Percentiles rank a stretch among this genome's conserved stretches.
Evolutionary conservation across 148 eudicot genomes (phyloP).

Genomic region (Rhododendron ferrugineum): DNA sequence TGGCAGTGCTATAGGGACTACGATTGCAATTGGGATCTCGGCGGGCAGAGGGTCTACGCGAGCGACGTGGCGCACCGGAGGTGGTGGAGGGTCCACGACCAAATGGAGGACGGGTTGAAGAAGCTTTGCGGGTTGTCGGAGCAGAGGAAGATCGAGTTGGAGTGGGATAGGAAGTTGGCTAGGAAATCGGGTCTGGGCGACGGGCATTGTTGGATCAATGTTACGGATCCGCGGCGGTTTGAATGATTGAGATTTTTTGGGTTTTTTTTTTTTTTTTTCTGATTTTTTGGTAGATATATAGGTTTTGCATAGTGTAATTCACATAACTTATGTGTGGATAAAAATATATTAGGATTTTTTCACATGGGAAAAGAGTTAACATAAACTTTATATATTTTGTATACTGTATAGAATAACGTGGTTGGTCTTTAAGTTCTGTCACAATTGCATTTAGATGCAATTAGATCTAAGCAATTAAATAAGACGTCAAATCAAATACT

Average conservation of each 20-base stretch:
- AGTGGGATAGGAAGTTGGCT: constrained; percentile 58
- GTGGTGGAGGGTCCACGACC: constrained; percentile 88
- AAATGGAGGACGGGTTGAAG: constrained; percentile 57
- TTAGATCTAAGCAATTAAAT: too few species aligned
- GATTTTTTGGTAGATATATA: background rate
- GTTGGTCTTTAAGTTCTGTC: too few species aligned
- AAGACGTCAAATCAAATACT: too few species aligned
- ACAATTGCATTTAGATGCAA: background rate
- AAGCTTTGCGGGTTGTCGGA: constrained; percentile 51
- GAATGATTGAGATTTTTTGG: background rate
- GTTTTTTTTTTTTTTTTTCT: background rate
- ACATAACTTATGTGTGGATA: background rate
- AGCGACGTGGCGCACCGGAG: constrained; percentile 70
- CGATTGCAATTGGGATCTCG: constrained; percentile 79
- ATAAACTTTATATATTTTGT: background rate
- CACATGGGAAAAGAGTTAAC: background rate
- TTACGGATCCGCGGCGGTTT: constrained; percentile 61
- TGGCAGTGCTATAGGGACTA: constrained; percentile 93
- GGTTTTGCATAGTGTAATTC: background rate
- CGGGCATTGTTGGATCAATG: constrained; percentile 65
- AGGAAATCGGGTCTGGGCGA: constrained; percentile 38
- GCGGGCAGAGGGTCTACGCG: constrained; percentile 61
- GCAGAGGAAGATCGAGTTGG: constrained; percentile 54
- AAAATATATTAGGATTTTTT: background rate
- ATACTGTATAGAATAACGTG: background rate